phyloP scores from a whole-genome alignment of 495 filamentous ascomycete genomes.

The Neurospora intermedia region DNA sequence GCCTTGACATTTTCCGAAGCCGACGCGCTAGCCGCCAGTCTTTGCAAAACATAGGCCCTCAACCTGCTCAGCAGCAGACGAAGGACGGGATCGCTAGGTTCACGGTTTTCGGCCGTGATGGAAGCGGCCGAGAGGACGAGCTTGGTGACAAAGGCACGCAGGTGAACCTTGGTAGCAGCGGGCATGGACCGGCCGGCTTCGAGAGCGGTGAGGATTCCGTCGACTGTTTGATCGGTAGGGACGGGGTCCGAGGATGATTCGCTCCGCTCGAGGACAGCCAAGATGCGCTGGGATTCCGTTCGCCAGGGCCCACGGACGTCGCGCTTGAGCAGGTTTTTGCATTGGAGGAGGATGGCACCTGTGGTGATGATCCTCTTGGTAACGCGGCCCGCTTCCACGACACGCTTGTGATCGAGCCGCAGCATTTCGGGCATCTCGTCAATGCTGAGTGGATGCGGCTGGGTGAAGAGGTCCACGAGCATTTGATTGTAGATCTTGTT shows the following conservation, averaged over 20 bases:
- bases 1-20: slow-evolving; percentile 70
- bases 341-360: slow-evolving; percentile 72
- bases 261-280: slow-evolving; percentile 37
- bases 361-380: slow-evolving; percentile 68
- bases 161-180: slow-evolving; percentile 44
- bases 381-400: slow-evolving; percentile 53
- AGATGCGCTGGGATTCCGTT: slow-evolving; percentile 67
- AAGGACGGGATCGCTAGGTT: slow-evolving; percentile 66
- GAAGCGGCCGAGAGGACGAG: slow-evolving; percentile 35
- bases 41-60: slow-evolving; percentile 60
- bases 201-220: slow-evolving; percentile 65
- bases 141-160: slow-evolving; percentile 42
- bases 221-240: slow-evolving; percentile 43
- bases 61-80: slow-evolving; percentile 68
- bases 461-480: slow-evolving; percentile 45
- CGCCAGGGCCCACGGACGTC: slow-evolving; percentile 88
- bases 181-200: slow-evolving; percentile 78
- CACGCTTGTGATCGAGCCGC: slow-evolving; percentile 62
- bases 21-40: slow-evolving; percentile 58
- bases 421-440: slow-evolving; percentile 75
- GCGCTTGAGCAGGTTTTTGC: slow-evolving; percentile 90
- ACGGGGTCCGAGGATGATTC: slow-evolving; percentile 27
- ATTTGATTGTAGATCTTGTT: slow-evolving; percentile 78
- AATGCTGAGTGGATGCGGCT: slow-evolving; percentile 38
- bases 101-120: slow-evolving; percentile 19